phyloP scores from a whole-genome alignment of 2,329 filamentous ascomycete genomes.

The Fusarium marasasianum region DNA sequence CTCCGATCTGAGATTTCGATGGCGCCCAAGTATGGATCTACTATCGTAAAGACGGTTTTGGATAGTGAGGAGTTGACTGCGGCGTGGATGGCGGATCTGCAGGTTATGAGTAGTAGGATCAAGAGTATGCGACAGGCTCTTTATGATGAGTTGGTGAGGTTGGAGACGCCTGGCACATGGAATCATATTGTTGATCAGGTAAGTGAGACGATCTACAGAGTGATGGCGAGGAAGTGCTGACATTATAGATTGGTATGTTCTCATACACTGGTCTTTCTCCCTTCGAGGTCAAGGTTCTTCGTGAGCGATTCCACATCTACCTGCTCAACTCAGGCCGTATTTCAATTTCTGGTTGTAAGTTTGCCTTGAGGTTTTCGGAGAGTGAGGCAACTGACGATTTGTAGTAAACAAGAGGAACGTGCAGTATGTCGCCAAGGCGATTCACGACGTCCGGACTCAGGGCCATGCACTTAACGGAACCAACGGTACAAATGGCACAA shows the following conservation, averaged over 20 bases:
- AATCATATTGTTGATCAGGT: conserved; percentile 87
- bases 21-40: conserved; percentile 90
- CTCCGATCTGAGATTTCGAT: conserved; percentile 97
- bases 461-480: background rate
- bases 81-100: conserved; percentile 91
- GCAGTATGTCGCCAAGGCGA: conserved; percentile 88
- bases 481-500: conserved; percentile 13
- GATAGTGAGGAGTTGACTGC: conserved; percentile 82
- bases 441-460: conserved; percentile 71
- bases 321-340: conserved; percentile 56
- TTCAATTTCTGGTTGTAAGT: conserved; percentile 34
- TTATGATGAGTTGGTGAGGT: conserved; percentile 80
- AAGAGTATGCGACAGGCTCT: conserved; percentile 86
- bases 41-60: conserved; percentile 84
- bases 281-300: conserved; percentile 74
- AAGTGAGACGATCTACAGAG: fast-evolving
- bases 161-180: conserved; percentile 89
- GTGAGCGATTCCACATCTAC: conserved; percentile 78
- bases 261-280: conserved; percentile 85
- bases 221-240: background rate
- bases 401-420: conserved; percentile 66
- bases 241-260: conserved; percentile 92
- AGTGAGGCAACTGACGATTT: conserved; percentile 63
- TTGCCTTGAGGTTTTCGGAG: conserved; percentile 55
- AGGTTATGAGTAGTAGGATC: conserved; percentile 94